These are phyloP conservation scores for Suillus subaureus DNA, from an alignment of 768 basidiomycete species.

Conservation along the genomic window DNA sequence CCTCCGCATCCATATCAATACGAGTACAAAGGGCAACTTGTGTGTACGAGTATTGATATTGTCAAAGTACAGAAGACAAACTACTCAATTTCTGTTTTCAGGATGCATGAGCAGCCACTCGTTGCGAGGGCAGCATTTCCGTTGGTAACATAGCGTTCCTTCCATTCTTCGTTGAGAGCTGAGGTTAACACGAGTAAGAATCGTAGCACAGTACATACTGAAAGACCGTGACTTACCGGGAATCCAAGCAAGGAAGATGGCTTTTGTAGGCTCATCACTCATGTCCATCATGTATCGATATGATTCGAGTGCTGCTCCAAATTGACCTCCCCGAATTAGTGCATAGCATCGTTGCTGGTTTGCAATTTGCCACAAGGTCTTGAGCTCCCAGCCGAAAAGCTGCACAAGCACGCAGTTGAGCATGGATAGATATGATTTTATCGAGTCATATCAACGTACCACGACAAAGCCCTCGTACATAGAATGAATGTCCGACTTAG, in stretches of 20 bases:
- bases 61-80: not conserved
- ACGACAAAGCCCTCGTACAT: not conserved
- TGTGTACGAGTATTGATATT: not conserved
- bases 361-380: not conserved
- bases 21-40: not conserved
- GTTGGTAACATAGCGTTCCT: not conserved
- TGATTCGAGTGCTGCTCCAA: slow-evolving; percentile 1
- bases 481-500: not conserved
- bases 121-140: not conserved
- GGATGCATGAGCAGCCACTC: not conserved
- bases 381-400: slow-evolving; percentile 1
- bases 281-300: not conserved
- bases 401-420: not conserved
- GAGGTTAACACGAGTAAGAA: not conserved
- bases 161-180: not conserved
- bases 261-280: not conserved
- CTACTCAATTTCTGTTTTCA: not conserved
- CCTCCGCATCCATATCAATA: too few relatives aligned
- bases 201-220: not conserved
- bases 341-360: not conserved
- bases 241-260: not conserved
- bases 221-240: not conserved
- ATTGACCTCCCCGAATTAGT: not conserved
- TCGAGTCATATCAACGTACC: not conserved
- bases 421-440: not conserved